Conservation (phyloP, 1,284 basidiomycete genomes). For the Sporisorium exsertum region DNA sequence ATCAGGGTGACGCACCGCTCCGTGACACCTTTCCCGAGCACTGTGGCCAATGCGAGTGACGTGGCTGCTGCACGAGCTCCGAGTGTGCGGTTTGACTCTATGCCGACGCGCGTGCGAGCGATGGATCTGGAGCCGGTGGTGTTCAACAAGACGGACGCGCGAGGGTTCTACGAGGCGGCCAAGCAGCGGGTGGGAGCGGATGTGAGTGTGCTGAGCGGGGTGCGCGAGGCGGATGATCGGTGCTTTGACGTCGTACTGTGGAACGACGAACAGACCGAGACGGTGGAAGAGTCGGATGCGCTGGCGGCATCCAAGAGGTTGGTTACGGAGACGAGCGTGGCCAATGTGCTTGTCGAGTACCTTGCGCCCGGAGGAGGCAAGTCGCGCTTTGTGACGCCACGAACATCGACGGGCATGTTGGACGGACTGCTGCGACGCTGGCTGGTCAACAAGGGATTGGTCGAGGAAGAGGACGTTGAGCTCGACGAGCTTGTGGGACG, state of each 20-base stretch:
- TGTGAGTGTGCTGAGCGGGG: constrained; percentile 38
- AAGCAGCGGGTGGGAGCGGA: constrained; percentile 40
- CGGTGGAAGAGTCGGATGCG: constrained; percentile 1
- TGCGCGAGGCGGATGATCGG: constrained; percentile 29
- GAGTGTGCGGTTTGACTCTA: constrained; percentile 31
- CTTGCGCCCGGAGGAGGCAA: constrained; percentile 4
- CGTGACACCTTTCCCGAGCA: constrained; percentile 35
- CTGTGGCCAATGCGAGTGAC: constrained; percentile 2
- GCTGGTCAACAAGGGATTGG: constrained; percentile 34
- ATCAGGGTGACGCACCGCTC: constrained; percentile 34
- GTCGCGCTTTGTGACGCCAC: constrained; percentile 42
- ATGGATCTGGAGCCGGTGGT: constrained; percentile 49
- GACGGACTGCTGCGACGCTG: constrained; percentile 45
- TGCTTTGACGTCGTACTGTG: constrained; percentile 51
- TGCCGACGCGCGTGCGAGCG: constrained; percentile 39
- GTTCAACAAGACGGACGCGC: constrained; percentile 54
- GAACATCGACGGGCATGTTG: constrained; percentile 36
- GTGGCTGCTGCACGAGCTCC: constrained; percentile 14
- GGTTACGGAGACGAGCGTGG: constrained; percentile 48
- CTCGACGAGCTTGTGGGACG: constrained; percentile 23
- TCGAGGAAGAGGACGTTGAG: constrained; percentile 30
- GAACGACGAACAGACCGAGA: constrained; percentile 43
- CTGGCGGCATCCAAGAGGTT: constrained; percentile 7
- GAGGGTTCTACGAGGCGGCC: constrained; percentile 49
- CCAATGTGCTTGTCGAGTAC: constrained; percentile 43